These are phyloP conservation scores for Gamarada debralockiae DNA, from an alignment of 495 filamentous ascomycete species.

Conservation along the genomic window DNA sequence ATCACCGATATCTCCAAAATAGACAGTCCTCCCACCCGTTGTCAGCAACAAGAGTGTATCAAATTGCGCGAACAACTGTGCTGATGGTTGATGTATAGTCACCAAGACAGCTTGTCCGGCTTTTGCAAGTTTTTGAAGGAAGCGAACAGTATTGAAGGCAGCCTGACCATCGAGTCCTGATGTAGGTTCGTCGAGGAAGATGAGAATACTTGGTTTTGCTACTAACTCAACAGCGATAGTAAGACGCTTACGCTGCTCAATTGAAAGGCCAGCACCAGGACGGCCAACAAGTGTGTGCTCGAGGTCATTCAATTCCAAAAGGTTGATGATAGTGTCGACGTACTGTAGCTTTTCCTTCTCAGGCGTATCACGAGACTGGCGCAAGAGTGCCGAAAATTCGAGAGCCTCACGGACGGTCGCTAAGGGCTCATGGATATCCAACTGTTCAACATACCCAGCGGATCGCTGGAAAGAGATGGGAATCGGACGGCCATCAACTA, in stretches of 20 bases:
- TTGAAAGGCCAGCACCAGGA: conserved; percentile 68
- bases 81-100: conserved; percentile 87
- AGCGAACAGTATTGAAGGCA: conserved; percentile 83
- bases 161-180: conserved; percentile 79
- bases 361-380: conserved; percentile 69
- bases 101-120: conserved; percentile 83
- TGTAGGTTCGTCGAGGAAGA: conserved; percentile 89
- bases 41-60: conserved; percentile 62
- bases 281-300: conserved; percentile 79
- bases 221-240: conserved; percentile 87
- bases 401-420: conserved; percentile 82
- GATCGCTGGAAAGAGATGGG: conserved; percentile 74
- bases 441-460: conserved; percentile 78
- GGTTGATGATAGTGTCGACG: conserved; percentile 75
- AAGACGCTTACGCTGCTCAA: conserved; percentile 82
- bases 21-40: conserved; percentile 59
- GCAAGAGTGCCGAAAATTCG: conserved; percentile 75
- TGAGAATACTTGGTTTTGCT: conserved; percentile 74
- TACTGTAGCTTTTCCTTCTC: conserved; percentile 74
- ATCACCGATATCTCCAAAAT: conserved; percentile 64
- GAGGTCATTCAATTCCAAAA: conserved; percentile 77
- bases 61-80: conserved; percentile 77
- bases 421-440: conserved; percentile 75
- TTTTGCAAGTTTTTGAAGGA: conserved; percentile 76
- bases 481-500: conserved; percentile 65